Evolutionary conservation across 345 rosid genomes (phyloP), one percentile per base, ranked within the genome.

Genomic region (Populus nigra): DNA sequence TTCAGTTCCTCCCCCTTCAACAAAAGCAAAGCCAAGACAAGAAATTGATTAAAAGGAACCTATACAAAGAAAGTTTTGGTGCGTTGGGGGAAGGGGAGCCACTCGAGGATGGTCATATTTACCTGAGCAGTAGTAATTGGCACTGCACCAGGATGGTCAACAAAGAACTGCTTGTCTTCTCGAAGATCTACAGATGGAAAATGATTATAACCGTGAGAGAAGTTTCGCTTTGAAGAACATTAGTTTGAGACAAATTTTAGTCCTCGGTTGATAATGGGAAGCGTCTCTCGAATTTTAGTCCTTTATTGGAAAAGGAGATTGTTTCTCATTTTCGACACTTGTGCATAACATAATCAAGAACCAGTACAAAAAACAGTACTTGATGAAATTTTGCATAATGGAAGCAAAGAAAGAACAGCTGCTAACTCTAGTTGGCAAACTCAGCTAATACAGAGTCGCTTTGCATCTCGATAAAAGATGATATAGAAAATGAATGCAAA

Each of bases 91-190:
- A 16, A 53, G 16, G 61, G 7, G 8, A 39, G 25, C 38, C 7
- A 22, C 63, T 39, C 0, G 20, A 8, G 41, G 27, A 53, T 43
- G 12, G 74, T 36, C 23, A 53, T 67, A 25, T 69, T 49, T 69
- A 82, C 97, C 93, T 91, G 98, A 55, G 90, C 92, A 10, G 88
- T 83, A 31, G 89, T 77, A 39, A 95, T 95, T 8, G 97, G 96
- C 76, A 91, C 93, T 75, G 99, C 91, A 68, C 98, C 98, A 73
- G 97, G 99, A 84, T 95, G 97, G 85, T 95, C 94, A 8, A 85
- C 59, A 74, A 91, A 89, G 90, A 92, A 95, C 80, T 95, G 93
- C 83, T 92, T 87, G 77, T 95, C 99, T 80, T 95, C 97, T 80
- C 94, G 91, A 73, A 95, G 97, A 88, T 95, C 99, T 95, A 73